Conservation (phyloP, 2,329 filamentous ascomycete species). For the Microcyclospora tardicrescens region DNA sequence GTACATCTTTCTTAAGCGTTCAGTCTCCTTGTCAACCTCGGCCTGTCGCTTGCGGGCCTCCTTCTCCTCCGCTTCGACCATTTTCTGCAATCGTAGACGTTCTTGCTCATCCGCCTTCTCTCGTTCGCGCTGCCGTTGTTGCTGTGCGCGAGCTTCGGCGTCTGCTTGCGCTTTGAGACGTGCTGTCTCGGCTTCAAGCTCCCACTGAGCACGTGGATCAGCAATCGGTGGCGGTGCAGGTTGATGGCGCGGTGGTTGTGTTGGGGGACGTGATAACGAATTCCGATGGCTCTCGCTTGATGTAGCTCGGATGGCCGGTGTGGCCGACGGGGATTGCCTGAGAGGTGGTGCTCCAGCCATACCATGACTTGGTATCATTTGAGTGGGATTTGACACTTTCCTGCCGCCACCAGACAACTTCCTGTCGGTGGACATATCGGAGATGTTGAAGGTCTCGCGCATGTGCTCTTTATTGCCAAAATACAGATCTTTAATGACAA, state of each 20-base stretch:
- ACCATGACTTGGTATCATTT: background rate
- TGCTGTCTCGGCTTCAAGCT: constrained; percentile 38
- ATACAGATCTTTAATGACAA: constrained; percentile 50
- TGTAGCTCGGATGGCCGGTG: constrained; percentile 1
- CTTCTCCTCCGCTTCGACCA: constrained; percentile 43
- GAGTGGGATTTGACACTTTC: constrained; percentile 14
- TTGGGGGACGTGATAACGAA: constrained; percentile 17
- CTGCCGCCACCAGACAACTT: constrained; percentile 14
- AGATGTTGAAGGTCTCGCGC: constrained; percentile 67
- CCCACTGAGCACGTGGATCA: constrained; percentile 41
- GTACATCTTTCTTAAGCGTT: constrained; percentile 55
- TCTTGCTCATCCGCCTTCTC: constrained; percentile 45
- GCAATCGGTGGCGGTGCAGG: constrained; percentile 24
- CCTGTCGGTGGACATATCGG: constrained; percentile 27
- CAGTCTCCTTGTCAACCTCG: constrained; percentile 59
- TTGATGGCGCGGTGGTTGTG: constrained; percentile 5
- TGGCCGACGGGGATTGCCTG: background rate
- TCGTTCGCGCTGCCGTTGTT: constrained; percentile 39
- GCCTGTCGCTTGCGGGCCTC: constrained; percentile 39
- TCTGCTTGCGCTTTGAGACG: constrained; percentile 31
- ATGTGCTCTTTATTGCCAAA: constrained; percentile 41
- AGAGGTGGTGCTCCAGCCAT: constrained; percentile 1
- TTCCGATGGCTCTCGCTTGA: constrained; percentile 11
- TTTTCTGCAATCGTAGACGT: constrained; percentile 44
- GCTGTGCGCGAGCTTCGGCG: constrained; percentile 36